These are phyloP conservation scores for Lepidium aucheri DNA, from an alignment of 345 rosid genomes.

Conservation along the genomic window DNA sequence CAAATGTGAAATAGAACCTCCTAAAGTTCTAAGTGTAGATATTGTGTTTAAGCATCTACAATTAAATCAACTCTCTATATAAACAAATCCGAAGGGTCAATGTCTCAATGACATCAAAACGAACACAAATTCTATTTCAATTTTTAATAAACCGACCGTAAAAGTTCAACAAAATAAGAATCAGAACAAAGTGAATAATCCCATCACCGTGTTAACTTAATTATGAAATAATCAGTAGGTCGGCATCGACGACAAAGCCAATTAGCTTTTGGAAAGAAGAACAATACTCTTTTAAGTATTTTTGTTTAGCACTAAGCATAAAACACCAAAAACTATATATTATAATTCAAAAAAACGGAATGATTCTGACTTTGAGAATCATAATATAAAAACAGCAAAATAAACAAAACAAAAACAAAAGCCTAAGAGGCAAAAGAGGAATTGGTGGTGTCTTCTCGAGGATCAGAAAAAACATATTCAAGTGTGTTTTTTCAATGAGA, in stretches of 20 bases:
- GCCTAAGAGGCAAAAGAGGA: background rate
- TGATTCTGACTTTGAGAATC: background rate
- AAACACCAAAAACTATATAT: conserved; percentile 4
- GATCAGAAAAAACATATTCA: background rate
- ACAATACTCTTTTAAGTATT: background rate
- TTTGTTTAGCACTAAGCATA: background rate
- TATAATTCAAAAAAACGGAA: background rate
- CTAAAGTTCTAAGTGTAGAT: too few species aligned
- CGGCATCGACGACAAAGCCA: background rate
- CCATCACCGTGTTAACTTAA: background rate
- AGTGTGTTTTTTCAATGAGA: background rate
- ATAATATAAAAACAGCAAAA: background rate
- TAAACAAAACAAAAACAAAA: background rate
- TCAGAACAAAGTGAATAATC: background rate
- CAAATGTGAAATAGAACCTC: too few species aligned
- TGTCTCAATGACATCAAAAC: too few species aligned
- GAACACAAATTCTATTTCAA: too few species aligned
- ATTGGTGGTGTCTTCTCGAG: background rate
- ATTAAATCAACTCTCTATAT: too few species aligned
- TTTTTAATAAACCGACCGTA: background rate
- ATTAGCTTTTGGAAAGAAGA: background rate
- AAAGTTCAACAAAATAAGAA: background rate
- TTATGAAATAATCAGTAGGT: background rate
- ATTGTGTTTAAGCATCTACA: too few species aligned
- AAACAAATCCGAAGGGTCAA: too few species aligned